These are phyloP conservation scores for Saturnispora kantuleensis DNA, from an alignment of 805 yeast species.

Conservation along the genomic window DNA sequence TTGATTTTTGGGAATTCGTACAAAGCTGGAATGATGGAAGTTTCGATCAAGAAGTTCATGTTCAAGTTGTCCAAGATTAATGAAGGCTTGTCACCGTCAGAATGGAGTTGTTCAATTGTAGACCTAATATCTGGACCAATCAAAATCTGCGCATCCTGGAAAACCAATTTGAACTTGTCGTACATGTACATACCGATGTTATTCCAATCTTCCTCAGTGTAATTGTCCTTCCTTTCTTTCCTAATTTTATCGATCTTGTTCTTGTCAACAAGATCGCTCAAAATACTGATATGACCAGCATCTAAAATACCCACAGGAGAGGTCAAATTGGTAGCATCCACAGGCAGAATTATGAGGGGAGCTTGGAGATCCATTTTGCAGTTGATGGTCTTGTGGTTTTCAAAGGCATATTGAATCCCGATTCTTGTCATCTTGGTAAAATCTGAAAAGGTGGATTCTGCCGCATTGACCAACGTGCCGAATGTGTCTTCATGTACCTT, in stretches of 20 bases:
- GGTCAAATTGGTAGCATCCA: conserved; percentile 66
- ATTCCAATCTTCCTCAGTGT: conserved; percentile 64
- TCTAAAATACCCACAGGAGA: conserved; percentile 88
- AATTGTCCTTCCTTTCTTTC: conserved; percentile 43
- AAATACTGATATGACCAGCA: conserved; percentile 88
- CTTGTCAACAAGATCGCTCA: conserved; percentile 70
- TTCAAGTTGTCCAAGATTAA: conserved; percentile 68
- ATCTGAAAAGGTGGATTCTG: conserved; percentile 90
- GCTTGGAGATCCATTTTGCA: conserved; percentile 86
- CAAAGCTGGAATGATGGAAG: conserved; percentile 81
- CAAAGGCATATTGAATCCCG: conserved; percentile 87
- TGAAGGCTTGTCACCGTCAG: conserved; percentile 36
- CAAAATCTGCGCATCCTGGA: conserved; percentile 80
- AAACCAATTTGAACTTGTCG: conserved; percentile 67
- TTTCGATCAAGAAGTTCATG: conserved; percentile 62
- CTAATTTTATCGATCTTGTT: conserved; percentile 60
- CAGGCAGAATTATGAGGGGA: conserved; percentile 79
- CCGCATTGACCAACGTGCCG: conserved; percentile 85
- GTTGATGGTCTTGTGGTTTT: conserved; percentile 86
- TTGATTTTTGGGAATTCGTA: conserved; percentile 60
- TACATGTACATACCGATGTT: conserved; percentile 72
- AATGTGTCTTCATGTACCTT: conserved; percentile 77
- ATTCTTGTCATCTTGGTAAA: conserved; percentile 80
- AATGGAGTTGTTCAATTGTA: conserved; percentile 64
- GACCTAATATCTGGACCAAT: conserved; percentile 76